Evolutionary conservation across 805 yeast species (phyloP).

Genomic region (Brettanomyces custersianus): DNA sequence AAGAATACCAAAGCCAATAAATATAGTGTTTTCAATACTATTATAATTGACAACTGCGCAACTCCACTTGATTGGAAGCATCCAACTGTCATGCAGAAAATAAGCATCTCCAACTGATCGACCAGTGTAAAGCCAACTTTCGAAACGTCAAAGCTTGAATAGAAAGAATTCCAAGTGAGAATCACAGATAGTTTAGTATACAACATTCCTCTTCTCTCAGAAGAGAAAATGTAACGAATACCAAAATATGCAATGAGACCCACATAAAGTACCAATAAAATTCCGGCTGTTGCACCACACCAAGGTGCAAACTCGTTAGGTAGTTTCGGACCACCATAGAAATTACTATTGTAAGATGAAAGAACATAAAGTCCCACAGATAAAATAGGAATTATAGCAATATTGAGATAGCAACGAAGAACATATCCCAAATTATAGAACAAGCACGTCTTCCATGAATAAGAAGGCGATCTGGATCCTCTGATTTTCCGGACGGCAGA

Average conservation of each 20-base stretch:
- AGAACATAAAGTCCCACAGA: constrained; percentile 26
- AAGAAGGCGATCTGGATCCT: background rate
- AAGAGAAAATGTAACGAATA: constrained; percentile 21
- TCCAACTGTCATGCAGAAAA: constrained; percentile 35
- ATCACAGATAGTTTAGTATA: constrained; percentile 41
- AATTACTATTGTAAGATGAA: constrained; percentile 7
- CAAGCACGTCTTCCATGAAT: background rate
- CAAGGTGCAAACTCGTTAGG: constrained; percentile 8
- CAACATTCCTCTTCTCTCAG: constrained; percentile 19
- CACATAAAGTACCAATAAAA: constrained; percentile 27
- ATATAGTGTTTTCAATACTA: constrained; percentile 27
- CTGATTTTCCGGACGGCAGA: background rate
- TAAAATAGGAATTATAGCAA: constrained; percentile 36
- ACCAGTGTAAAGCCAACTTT: constrained; percentile 29
- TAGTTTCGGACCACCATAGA: constrained; percentile 14
- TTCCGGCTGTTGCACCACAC: constrained; percentile 25
- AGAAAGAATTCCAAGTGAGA: constrained; percentile 37
- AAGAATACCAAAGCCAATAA: constrained; percentile 16
- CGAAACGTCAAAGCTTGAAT: constrained; percentile 35
- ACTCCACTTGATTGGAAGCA: constrained; percentile 34
- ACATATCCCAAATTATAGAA: constrained; percentile 8
- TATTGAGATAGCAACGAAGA: constrained; percentile 23
- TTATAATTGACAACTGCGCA: constrained; percentile 33
- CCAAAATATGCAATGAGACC: constrained; percentile 26
- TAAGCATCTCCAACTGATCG: constrained; percentile 26